A percentile compares a stretch with the other conserved stretches of the same genome.
Evolutionary conservation across 192 early-diverging fungal species (phyloP).

Genomic region (Mortierella alpina): DNA sequence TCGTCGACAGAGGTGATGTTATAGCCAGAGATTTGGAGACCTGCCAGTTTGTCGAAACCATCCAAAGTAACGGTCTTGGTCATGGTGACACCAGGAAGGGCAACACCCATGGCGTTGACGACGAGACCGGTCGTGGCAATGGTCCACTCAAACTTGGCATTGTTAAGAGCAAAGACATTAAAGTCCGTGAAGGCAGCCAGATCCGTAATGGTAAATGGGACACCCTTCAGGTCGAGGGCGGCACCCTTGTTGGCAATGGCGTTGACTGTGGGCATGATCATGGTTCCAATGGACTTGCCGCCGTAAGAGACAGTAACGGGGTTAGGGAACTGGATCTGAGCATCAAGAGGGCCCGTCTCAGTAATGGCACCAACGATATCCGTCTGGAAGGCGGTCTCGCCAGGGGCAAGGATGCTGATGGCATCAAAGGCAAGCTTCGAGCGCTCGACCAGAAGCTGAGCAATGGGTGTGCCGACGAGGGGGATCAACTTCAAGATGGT

Average conservation of each 20-base stretch:
- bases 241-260: constrained; percentile 54
- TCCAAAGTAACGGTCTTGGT: constrained; percentile 56
- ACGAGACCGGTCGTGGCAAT: constrained; percentile 43
- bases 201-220: constrained; percentile 45
- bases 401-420: constrained; percentile 45
- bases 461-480: constrained; percentile 61
- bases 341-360: constrained; percentile 61
- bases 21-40: constrained; percentile 9
- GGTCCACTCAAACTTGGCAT: constrained; percentile 57
- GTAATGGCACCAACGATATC: constrained; percentile 56
- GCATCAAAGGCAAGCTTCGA: constrained; percentile 47
- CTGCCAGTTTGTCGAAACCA: constrained; percentile 54
- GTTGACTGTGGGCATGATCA: constrained; percentile 50
- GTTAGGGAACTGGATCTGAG: constrained; percentile 56
- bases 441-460: constrained; percentile 54
- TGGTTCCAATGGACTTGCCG: constrained; percentile 43
- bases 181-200: constrained; percentile 53
- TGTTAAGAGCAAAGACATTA: constrained; percentile 56
- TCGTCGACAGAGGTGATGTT: constrained; percentile 18
- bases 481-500: constrained; percentile 57
- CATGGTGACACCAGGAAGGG: constrained; percentile 54
- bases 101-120: constrained; percentile 59
- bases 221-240: constrained; percentile 42
- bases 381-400: constrained; percentile 37
- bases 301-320: constrained; percentile 54